Evolutionary conservation across 371 early-diverging fungal species (phyloP), one percentile per base, ranked within the genome.

Genomic region (Nematocida ironsii): DNA sequence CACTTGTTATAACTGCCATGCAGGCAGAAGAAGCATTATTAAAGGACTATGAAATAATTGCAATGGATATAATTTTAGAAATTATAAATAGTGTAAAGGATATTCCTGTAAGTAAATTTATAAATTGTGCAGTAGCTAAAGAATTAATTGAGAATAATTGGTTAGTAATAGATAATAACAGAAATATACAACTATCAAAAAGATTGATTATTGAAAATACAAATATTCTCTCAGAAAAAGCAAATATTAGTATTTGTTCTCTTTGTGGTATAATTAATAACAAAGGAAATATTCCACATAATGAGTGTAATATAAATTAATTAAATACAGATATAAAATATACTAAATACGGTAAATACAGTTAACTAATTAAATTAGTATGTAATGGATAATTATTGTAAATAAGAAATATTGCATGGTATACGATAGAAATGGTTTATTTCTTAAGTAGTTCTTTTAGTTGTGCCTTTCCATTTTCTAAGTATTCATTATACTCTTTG

Each of bases 251-350:
- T 6, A 25, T 56, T 6, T 78, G 80, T 52, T 13, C 13, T 13
- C 58, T 78, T 20, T 78, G 80, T 60, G 33, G 39, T 23, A 70
- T 78, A 16, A 70, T 78, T 20, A 78, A 78, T 60, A 18, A 55
- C 5, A 69, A 78, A 47, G 80, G 80, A 6, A 78, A 78, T 48
- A 23, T 78, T 4, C 80, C 69, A 50, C 80, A 78, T 47, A 33
- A 4, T 25, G 61, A 70, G 67, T 78, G 80, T 42, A 50, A 50
- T 18, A 33, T 33, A 33, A 33, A 33, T 33, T 33, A 33, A 33
- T 33, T 33, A 33, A 33, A 33, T 33, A 33, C 33, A 33, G 33
- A 2, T 33, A 33, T 33, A 33, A 33, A 33, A 33, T 33, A 33
- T 33, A 33, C 33, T 33, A 33, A 33, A 33, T 33, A 33, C 33